Conservation (phyloP, 805 yeast species). For the Pichia ethanolica region DNA sequence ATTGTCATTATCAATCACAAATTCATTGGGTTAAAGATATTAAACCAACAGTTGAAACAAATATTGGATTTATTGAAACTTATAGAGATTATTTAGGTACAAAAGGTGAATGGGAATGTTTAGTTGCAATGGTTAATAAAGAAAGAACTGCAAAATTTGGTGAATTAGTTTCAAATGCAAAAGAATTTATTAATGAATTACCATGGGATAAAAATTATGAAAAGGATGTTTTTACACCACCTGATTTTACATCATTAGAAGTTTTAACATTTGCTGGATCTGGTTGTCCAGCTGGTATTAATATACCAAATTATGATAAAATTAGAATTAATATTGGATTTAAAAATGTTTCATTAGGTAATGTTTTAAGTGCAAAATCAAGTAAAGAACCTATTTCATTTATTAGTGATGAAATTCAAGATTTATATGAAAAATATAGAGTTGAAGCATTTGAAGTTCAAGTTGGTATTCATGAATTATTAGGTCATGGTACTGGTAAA, state of each 20-base stretch:
- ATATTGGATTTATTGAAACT: slow-evolving; percentile 87
- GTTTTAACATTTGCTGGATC: slow-evolving; percentile 85
- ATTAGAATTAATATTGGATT: slow-evolving; percentile 78
- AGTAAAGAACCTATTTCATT: slow-evolving; percentile 64
- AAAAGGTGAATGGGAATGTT: slow-evolving; percentile 90
- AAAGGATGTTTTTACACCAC: slow-evolving; percentile 82
- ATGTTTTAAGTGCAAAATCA: slow-evolving; percentile 70
- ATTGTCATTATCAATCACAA: slow-evolving; percentile 80
- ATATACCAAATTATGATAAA: slow-evolving; percentile 88
- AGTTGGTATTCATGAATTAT: slow-evolving; percentile 86
- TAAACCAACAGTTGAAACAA: slow-evolving; percentile 71
- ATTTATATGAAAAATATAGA: slow-evolving; percentile 59
- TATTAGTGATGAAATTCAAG: slow-evolving; percentile 44
- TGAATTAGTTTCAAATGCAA: slow-evolving; percentile 59
- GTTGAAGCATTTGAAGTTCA: slow-evolving; percentile 86
- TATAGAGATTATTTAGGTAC: slow-evolving; percentile 90
- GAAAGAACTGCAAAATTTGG: slow-evolving; percentile 79
- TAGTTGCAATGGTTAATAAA: slow-evolving; percentile 84
- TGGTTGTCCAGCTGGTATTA: slow-evolving; percentile 90
- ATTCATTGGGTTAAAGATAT: slow-evolving; percentile 82
- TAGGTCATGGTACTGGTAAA: slow-evolving; percentile 91
- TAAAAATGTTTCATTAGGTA: slow-evolving; percentile 85
- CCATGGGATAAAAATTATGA: slow-evolving; percentile 78
- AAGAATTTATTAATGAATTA: slow-evolving; percentile 51
- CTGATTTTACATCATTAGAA: slow-evolving; percentile 87